phyloP scores from a whole-genome alignment of 73 alveolate species.

The Paramecium caudatum region DNA sequence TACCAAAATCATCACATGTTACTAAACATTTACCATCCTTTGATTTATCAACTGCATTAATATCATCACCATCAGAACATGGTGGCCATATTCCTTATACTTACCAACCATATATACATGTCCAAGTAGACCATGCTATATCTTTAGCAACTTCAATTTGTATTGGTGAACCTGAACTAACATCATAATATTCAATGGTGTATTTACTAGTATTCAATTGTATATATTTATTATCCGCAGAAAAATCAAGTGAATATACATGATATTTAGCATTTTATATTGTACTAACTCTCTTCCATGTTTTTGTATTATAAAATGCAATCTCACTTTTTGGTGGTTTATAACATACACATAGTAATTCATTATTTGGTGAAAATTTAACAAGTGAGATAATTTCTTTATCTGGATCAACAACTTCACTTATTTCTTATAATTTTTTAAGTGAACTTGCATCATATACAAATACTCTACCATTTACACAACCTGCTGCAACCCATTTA shows the following conservation, averaged over 20 bases:
- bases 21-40: slow-evolving; percentile 89
- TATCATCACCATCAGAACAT: slow-evolving; percentile 98
- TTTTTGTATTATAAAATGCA: slow-evolving; percentile 87
- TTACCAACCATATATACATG: slow-evolving; percentile 97
- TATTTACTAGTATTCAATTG: slow-evolving; percentile 81
- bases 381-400: slow-evolving; percentile 87
- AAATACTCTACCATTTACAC: slow-evolving; percentile 90
- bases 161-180: slow-evolving; percentile 73
- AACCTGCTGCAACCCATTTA: slow-evolving; percentile 94
- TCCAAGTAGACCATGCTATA: slow-evolving; percentile 93
- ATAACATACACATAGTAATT: slow-evolving; percentile 90
- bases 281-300: slow-evolving; percentile 85
- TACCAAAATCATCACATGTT: slow-evolving; percentile 98
- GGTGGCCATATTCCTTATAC: slow-evolving; percentile 99
- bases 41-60: slow-evolving; percentile 94
- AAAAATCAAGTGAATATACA: slow-evolving; percentile 95
- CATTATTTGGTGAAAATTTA: slow-evolving; percentile 94
- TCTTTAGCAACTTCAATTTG: slow-evolving; percentile 74
- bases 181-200: slow-evolving; percentile 86
- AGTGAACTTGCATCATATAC: slow-evolving; percentile 86
- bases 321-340: slow-evolving; percentile 90
- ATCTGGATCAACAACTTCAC: slow-evolving; percentile 88
- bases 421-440: slow-evolving; percentile 38
- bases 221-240: slow-evolving; percentile 89
- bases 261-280: slow-evolving; percentile 92